These are phyloP conservation scores for Aspergillus sp. DNA, from an alignment of 2,329 filamentous ascomycete genomes.

Conservation along the genomic window DNA sequence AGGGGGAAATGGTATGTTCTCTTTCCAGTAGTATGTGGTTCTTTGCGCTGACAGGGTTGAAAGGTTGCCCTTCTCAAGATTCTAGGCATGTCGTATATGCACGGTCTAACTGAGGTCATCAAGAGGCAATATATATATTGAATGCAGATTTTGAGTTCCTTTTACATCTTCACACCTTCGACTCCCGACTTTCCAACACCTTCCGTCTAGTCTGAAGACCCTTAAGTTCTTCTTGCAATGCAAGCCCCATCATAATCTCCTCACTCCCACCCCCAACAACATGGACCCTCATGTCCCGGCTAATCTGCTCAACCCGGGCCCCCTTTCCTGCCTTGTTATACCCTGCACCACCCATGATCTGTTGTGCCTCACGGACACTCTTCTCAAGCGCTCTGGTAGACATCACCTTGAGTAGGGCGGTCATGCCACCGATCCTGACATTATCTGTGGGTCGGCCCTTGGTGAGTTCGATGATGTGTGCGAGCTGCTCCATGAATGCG, in stretches of 20 bases:
- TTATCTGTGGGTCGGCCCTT: slow-evolving; percentile 31
- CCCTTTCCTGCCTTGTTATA: slow-evolving; percentile 46
- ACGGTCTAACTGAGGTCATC: no score
- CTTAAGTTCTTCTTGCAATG: slow-evolving; percentile 24
- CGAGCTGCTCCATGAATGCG: slow-evolving; percentile 55
- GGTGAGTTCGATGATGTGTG: slow-evolving; percentile 44
- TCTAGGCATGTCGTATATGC: slow-evolving; percentile 17
- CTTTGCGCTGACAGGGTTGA: slow-evolving; percentile 6
- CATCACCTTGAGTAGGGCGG: slow-evolving; percentile 46
- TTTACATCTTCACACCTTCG: slow-evolving; percentile 12
- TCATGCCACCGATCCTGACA: slow-evolving; percentile 44
- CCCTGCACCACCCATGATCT: slow-evolving; percentile 47
- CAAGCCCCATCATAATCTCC: slow-evolving; percentile 33
- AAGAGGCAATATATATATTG: no score
- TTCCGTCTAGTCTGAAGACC: slow-evolving; percentile 19
- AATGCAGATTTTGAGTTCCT: no score
- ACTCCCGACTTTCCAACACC: slow-evolving; percentile 19
- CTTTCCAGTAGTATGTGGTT: neutral
- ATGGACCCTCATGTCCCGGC: slow-evolving; percentile 44
- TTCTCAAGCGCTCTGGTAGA: slow-evolving; percentile 47
- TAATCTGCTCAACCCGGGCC: slow-evolving; percentile 46
- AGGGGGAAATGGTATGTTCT: slow-evolving; percentile 68
- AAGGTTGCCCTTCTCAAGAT: slow-evolving; percentile 42
- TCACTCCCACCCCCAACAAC: slow-evolving; percentile 35
- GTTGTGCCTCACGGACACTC: slow-evolving; percentile 48